Evolutionary conservation across 2,329 filamentous ascomycete species (phyloP).

Genomic region (Tolypocladium nubicola): DNA sequence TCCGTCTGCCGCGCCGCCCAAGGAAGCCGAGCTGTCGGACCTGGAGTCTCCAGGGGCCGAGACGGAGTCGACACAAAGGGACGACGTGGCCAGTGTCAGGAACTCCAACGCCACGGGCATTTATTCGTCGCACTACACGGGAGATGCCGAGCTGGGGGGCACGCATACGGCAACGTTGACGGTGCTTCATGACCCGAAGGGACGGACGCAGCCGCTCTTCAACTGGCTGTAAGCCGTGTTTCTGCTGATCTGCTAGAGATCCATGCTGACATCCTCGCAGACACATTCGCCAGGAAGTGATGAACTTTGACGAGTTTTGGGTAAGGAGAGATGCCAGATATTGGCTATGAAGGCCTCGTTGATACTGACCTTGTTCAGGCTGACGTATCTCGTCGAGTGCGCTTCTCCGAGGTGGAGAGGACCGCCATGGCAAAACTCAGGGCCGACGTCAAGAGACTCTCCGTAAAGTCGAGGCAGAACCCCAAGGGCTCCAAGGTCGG

Average conservation of each 20-base stretch:
- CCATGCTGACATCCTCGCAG: slow-evolving; percentile 11
- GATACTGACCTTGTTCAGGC: slow-evolving; percentile 14
- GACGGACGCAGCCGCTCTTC: slow-evolving; percentile 23
- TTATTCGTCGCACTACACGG: slow-evolving; percentile 25
- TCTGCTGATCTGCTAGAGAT: background rate
- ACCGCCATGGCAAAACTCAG: slow-evolving; percentile 24
- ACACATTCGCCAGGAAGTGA: slow-evolving; percentile 26
- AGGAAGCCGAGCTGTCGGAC: slow-evolving; percentile 16
- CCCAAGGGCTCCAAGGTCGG: slow-evolving; percentile 26
- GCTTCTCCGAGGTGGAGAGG: slow-evolving; percentile 22
- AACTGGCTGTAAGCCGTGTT: slow-evolving; percentile 26
- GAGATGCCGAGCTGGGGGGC: slow-evolving; percentile 24
- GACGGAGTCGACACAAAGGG: slow-evolving; percentile 7
- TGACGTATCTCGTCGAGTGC: slow-evolving; percentile 21
- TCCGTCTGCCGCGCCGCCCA: slow-evolving; percentile 11
- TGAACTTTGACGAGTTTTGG: slow-evolving; percentile 32
- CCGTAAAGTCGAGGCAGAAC: slow-evolving; percentile 25
- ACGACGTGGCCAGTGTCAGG: slow-evolving; percentile 3
- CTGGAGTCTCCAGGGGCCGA: slow-evolving; percentile 16
- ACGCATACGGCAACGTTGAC: slow-evolving; percentile 24
- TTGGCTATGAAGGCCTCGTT: background rate
- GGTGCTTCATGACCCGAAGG: slow-evolving; percentile 20
- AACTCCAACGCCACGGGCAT: slow-evolving; percentile 13
- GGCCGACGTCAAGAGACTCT: slow-evolving; percentile 24
- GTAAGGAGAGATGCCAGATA: slow-evolving; percentile 10